Conservation (phyloP, 2,329 filamentous ascomycete genomes). For the Clonostachys sp. region DNA sequence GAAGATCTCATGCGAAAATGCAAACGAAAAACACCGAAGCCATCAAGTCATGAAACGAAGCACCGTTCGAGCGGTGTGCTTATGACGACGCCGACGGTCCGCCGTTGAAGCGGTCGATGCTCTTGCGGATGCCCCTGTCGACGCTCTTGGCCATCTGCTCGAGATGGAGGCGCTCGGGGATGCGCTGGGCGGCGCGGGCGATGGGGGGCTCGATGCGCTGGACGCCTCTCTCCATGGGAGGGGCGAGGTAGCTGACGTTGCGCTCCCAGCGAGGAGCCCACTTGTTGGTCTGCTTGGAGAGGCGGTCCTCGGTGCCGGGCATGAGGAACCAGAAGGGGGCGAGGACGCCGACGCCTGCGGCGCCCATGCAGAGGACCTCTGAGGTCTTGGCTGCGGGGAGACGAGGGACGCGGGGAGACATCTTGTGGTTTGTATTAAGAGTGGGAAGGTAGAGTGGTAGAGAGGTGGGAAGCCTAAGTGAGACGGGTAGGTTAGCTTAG, state of each 20-base stretch:
- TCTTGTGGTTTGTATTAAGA: constrained; percentile 13
- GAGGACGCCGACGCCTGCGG: constrained; percentile 47
- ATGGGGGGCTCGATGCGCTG: constrained; percentile 44
- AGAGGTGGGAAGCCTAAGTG: neutral
- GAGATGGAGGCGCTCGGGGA: constrained; percentile 42
- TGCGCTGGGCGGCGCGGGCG: constrained; percentile 34
- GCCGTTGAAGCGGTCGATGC: constrained; percentile 28
- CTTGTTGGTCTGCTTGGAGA: constrained; percentile 47
- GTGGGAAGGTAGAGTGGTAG: neutral
- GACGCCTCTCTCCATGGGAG: constrained; percentile 39
- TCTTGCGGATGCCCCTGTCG: constrained; percentile 39
- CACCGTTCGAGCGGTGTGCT: no score
- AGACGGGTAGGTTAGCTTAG: neutral
- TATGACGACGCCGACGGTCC: no score
- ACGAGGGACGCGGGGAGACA: constrained; percentile 39
- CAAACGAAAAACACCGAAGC: no score
- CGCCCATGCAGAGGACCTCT: constrained; percentile 48
- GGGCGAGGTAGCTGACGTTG: constrained; percentile 48
- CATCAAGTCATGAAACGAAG: no score
- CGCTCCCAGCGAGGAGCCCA: constrained; percentile 58
- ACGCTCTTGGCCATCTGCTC: constrained; percentile 44
- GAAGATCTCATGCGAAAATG: no score
- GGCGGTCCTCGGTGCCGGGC: constrained; percentile 49
- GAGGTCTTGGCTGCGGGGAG: constrained; percentile 42
- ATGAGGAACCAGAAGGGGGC: constrained; percentile 54